Evolutionary conservation across 2,329 filamentous ascomycete species (phyloP).

Genomic region (Pseudocercospora vitis): DNA sequence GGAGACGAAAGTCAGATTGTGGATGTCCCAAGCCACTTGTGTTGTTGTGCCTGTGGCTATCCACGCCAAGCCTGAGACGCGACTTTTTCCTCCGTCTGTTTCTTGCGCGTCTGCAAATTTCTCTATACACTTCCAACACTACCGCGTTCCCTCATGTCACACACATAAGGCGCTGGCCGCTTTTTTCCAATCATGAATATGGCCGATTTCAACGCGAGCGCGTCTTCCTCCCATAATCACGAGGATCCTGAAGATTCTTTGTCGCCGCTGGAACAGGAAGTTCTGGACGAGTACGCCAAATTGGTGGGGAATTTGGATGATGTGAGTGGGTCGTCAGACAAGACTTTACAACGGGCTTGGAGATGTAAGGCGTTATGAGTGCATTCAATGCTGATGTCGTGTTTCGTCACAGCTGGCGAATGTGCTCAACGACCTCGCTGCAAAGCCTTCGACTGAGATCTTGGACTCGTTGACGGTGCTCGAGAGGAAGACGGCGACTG

Average conservation of each 20-base stretch:
- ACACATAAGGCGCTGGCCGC: neutral
- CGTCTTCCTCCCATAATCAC: conserved; percentile 9
- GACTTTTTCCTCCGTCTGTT: conserved; percentile 11
- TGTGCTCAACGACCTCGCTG: conserved; percentile 67
- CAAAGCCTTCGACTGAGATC: conserved; percentile 66
- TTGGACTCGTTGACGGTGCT: conserved; percentile 82
- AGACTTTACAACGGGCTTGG: no score
- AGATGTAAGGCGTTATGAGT: conserved; percentile 23
- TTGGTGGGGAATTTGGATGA: conserved; percentile 88
- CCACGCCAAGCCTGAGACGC: conserved; percentile 15
- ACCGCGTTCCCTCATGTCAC: neutral
- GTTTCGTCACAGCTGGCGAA: conserved; percentile 53
- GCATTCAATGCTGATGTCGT: conserved; percentile 12
- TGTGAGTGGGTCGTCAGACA: no score
- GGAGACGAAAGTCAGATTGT: no score
- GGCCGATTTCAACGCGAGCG: conserved; percentile 18
- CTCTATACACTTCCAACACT: neutral
- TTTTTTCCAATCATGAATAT: conserved; percentile 2
- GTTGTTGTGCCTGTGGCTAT: no score
- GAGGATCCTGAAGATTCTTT: conserved; percentile 42
- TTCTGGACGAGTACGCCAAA: conserved; percentile 88
- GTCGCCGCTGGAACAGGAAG: conserved; percentile 83
- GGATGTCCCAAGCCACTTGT: no score
- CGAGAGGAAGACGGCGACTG: conserved; percentile 90
- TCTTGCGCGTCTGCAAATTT: conserved; percentile 5